These are phyloP conservation scores for Flagelloscypha sp. DNA, from an alignment of 768 basidiomycete genomes.

Conservation along the genomic window DNA sequence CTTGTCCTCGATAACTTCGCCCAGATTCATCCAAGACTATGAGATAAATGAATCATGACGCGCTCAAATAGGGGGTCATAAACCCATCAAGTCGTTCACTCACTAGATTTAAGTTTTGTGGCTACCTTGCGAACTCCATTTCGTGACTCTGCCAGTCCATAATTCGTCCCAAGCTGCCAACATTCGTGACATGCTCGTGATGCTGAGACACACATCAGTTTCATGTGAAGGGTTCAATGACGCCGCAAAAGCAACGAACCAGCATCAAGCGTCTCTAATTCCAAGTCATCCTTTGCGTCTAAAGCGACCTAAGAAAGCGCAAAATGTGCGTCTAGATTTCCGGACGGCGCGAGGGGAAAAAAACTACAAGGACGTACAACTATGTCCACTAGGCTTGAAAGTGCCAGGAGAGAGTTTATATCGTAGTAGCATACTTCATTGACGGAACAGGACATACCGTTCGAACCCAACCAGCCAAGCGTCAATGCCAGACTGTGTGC, in stretches of 20 bases:
- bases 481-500: conserved; percentile 43
- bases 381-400: conserved; percentile 70
- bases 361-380: too few species aligned
- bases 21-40: too few species aligned
- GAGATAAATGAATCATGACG: too few species aligned
- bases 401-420: too few species aligned
- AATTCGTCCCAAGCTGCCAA: conserved; percentile 68
- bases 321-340: too few species aligned
- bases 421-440: too few species aligned
- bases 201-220: conserved; percentile 8
- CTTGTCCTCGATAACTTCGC: too few species aligned
- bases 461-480: conserved; percentile 65
- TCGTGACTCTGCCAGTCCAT: conserved; percentile 54
- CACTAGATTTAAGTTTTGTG: conserved; percentile 49
- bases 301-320: too few species aligned
- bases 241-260: conserved; percentile 13
- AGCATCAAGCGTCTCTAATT: conserved; percentile 67
- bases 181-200: conserved; percentile 63
- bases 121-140: conserved; percentile 57
- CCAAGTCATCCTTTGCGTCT: conserved; percentile 56
- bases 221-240: conserved; percentile 2
- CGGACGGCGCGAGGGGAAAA: too few species aligned
- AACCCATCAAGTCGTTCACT: too few species aligned
- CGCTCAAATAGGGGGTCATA: too few species aligned
- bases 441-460: too few species aligned